Percentiles rank a stretch among this genome's conserved stretches.
Conservation (phyloP, 148 eudicot genomes). For the Vaccinium myrtillus region DNA sequence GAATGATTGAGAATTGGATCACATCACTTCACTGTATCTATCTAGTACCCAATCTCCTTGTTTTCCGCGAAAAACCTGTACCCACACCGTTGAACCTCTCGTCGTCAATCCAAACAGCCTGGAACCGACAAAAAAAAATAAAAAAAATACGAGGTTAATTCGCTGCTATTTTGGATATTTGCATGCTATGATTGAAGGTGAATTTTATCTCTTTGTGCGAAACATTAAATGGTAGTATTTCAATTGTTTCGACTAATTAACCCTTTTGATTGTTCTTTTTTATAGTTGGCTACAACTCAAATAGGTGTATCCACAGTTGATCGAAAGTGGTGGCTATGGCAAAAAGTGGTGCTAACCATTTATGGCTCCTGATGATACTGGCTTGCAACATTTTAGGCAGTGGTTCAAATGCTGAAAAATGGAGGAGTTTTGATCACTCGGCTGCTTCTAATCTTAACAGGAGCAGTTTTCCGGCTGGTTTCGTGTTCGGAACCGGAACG, state of each 20-base stretch:
- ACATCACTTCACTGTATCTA: too few relatives aligned
- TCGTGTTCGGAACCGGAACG: slow-evolving; percentile 1
- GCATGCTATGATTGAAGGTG: neutral
- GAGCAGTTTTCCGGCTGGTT: slow-evolving; percentile 11
- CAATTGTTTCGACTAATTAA: neutral
- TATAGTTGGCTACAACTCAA: neutral
- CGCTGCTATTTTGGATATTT: too few relatives aligned
- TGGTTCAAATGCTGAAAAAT: neutral
- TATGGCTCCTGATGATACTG: neutral
- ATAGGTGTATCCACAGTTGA: neutral
- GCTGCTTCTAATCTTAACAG: neutral
- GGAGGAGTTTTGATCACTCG: neutral
- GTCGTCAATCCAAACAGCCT: too few relatives aligned
- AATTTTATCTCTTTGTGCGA: neutral
- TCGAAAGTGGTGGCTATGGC: neutral
- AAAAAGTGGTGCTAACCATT: neutral
- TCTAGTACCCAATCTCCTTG: too few relatives aligned
- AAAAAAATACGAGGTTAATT: too few relatives aligned
- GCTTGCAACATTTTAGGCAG: neutral
- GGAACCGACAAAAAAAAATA: too few relatives aligned
- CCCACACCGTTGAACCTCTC: too few relatives aligned
- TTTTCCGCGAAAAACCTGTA: too few relatives aligned
- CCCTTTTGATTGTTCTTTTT: neutral
- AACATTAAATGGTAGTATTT: neutral
- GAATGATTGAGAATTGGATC: too few relatives aligned